Evolutionary conservation across 2,329 filamentous ascomycete species (phyloP).

Genomic region (Aureobasidium zeae): DNA sequence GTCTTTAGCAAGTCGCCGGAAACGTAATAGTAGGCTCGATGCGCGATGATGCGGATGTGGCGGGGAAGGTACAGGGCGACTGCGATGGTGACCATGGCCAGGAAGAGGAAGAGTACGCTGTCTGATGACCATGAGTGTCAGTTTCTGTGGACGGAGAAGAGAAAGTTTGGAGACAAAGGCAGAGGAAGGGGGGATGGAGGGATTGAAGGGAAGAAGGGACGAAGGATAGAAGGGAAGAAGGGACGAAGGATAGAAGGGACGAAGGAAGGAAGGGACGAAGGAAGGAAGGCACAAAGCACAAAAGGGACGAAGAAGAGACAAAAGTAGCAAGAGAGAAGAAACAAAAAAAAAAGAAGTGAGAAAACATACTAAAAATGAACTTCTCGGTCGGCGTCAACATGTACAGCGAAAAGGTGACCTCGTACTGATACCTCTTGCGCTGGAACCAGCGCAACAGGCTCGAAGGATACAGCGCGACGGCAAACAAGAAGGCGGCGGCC

Average conservation of each 20-base stretch:
- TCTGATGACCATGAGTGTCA: conserved; percentile 48
- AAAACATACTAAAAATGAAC: conserved; percentile 81
- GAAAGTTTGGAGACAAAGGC: too few species aligned
- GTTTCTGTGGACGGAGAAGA: too few species aligned
- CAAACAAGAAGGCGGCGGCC: conserved; percentile 45
- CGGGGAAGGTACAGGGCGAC: conserved; percentile 87
- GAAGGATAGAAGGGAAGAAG: too few species aligned
- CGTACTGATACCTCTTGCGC: conserved; percentile 95
- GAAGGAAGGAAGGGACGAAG: conserved; percentile 1
- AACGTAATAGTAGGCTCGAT: conserved; percentile 90
- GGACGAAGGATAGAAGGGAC: too few species aligned
- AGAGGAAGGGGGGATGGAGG: too few species aligned
- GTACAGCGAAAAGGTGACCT: conserved; percentile 93
- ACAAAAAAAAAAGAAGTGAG: background rate
- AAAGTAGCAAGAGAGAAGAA: conserved; percentile 2
- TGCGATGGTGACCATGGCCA: conserved; percentile 77
- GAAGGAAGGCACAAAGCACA: background rate
- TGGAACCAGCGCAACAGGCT: conserved; percentile 72
- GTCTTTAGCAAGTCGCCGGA: conserved; percentile 54
- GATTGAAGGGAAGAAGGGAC: too few species aligned
- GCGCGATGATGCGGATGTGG: conserved; percentile 72
- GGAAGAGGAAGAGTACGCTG: conserved; percentile 81
- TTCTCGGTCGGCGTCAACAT: conserved; percentile 96
- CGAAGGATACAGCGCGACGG: conserved; percentile 39
- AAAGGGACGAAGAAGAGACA: too few species aligned